phyloP scores from a whole-genome alignment of 1,139 yeast species.

The Hyphopichia pseudoburtonii region DNA sequence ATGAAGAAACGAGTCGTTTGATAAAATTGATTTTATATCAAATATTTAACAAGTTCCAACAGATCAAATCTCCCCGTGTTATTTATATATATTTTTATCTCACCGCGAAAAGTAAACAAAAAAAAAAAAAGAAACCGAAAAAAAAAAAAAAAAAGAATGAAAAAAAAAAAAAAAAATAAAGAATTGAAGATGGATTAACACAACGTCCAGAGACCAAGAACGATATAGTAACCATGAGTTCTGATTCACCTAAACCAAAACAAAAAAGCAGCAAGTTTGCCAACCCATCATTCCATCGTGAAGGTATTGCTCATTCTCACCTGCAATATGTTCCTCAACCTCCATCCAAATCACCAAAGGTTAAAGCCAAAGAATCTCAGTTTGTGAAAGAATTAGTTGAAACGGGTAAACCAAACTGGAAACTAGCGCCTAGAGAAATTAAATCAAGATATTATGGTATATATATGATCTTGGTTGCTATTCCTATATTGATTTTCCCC shows the following conservation, averaged over 20 bases:
- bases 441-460: conserved; percentile 41
- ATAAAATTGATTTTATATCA: too few species aligned
- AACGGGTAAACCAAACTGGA: conserved; percentile 48
- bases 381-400: conserved; percentile 35
- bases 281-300: conserved; percentile 34
- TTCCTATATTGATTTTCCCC: conserved; percentile 38
- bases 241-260: conserved; percentile 1
- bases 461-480: conserved; percentile 37
- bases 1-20: too few species aligned
- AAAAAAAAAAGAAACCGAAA: neutral
- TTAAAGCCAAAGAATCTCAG: conserved; percentile 25
- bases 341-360: conserved; percentile 12
- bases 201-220: too few species aligned
- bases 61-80: too few species aligned
- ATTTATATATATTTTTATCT: conserved; percentile 1
- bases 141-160: conserved; percentile 5
- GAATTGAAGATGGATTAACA: too few species aligned
- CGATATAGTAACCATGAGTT: too few species aligned
- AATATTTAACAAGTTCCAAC: too few species aligned
- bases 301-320: conserved; percentile 17
- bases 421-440: conserved; percentile 43
- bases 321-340: conserved; percentile 9
- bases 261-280: conserved; percentile 15
- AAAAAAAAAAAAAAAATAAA: too few species aligned
- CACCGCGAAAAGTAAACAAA: neutral